These are phyloP conservation scores for Tuber melanosporum DNA, from an alignment of 495 filamentous ascomycete species.

Conservation along the genomic window DNA sequence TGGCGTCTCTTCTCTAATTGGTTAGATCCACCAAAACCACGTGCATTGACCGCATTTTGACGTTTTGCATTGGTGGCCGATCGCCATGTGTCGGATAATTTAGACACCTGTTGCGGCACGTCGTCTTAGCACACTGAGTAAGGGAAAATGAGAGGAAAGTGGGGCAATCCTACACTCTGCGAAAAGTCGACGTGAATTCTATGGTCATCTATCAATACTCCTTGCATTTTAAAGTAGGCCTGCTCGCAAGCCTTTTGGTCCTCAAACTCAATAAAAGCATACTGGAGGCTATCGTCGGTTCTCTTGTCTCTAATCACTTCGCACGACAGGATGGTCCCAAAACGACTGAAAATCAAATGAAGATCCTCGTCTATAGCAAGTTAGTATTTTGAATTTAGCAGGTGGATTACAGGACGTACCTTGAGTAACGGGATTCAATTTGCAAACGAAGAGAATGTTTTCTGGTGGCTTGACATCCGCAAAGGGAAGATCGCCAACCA, in stretches of 20 bases:
- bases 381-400: slow-evolving; percentile 10
- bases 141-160: slow-evolving; percentile 1
- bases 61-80: slow-evolving; percentile 80
- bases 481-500: slow-evolving; percentile 96
- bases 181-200: slow-evolving; percentile 98
- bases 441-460: slow-evolving; percentile 97
- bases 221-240: slow-evolving; percentile 98
- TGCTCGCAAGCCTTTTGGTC: slow-evolving; percentile 87
- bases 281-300: slow-evolving; percentile 91
- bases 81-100: slow-evolving; percentile 85
- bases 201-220: slow-evolving; percentile 91
- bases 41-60: slow-evolving; percentile 47
- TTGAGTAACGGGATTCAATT: slow-evolving; percentile 92
- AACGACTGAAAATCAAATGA: slow-evolving; percentile 91
- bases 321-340: slow-evolving; percentile 89
- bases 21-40: slow-evolving; percentile 82
- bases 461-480: slow-evolving; percentile 97
- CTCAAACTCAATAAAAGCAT: slow-evolving; percentile 96
- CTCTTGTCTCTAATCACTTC: slow-evolving; percentile 93
- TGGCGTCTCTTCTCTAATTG: slow-evolving; percentile 83
- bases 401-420: slow-evolving; percentile 44
- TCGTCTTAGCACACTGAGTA: slow-evolving; percentile 35
- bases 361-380: slow-evolving; percentile 73
- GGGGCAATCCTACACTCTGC: slow-evolving; percentile 64
- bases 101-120: slow-evolving; percentile 54